phyloP scores from a whole-genome alignment of 2,329 filamentous ascomycete species.

The Didymella lethalis region DNA sequence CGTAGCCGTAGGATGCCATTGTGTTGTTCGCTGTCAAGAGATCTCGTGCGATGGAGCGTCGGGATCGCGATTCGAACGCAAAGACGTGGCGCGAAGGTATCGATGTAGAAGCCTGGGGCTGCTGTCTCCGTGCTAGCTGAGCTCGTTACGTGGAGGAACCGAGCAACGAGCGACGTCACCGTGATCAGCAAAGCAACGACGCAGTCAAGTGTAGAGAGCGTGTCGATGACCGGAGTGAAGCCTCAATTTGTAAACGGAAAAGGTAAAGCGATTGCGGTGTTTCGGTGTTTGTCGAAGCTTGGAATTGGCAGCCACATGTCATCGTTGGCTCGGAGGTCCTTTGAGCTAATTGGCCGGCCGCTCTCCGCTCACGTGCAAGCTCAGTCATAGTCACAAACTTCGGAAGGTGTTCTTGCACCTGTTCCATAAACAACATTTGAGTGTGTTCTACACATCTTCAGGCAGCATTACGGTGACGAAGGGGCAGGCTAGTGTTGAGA shows the following conservation, averaged over 20 bases:
- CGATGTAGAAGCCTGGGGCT: slow-evolving; percentile 34
- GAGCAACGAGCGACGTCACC: slow-evolving; percentile 33
- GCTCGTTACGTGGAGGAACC: slow-evolving; percentile 34
- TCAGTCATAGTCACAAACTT: no score
- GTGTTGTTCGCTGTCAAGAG: slow-evolving; percentile 16
- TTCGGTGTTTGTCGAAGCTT: slow-evolving; percentile 27
- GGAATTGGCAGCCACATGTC: slow-evolving; percentile 41
- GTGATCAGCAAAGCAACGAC: slow-evolving; percentile 22
- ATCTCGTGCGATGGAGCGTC: background rate
- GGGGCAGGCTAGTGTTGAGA: background rate
- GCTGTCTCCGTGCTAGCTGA: slow-evolving; percentile 27
- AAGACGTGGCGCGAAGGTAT: slow-evolving; percentile 19
- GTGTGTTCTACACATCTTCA: no score
- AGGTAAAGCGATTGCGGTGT: slow-evolving; percentile 18
- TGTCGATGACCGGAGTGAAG: background rate
- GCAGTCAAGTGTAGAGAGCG: slow-evolving; percentile 14
- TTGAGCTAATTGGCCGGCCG: slow-evolving; percentile 30
- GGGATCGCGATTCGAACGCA: background rate
- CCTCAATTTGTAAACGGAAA: slow-evolving; percentile 1
- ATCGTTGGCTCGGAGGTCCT: slow-evolving; percentile 43
- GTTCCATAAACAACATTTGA: no score
- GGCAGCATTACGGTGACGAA: no score
- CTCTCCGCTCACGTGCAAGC: slow-evolving; percentile 8
- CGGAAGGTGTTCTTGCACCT: no score
- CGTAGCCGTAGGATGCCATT: slow-evolving; percentile 57